Conservation (phyloP, 2,329 filamentous ascomycete genomes). For the Ophiostoma fasciatum region DNA sequence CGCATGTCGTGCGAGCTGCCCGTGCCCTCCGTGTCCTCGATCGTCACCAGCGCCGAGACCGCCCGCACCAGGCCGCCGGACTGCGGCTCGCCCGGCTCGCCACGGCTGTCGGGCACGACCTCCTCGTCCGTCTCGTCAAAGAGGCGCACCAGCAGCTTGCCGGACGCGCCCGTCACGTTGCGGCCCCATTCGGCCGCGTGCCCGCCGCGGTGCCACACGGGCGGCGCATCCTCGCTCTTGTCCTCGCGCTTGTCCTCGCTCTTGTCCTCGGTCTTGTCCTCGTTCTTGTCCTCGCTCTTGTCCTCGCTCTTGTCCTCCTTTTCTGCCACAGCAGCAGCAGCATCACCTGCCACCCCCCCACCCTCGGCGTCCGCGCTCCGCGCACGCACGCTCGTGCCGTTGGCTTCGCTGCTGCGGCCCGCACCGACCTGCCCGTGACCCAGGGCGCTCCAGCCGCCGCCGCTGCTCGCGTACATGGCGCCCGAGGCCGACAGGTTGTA, state of each 20-base stretch:
- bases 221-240: not conserved
- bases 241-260: no score
- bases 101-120: constrained; percentile 22
- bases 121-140: constrained; percentile 33
- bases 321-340: no score
- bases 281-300: no score
- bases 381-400: no score
- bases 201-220: no score
- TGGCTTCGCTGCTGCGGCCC: not conserved
- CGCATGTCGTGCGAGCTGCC: constrained; percentile 68
- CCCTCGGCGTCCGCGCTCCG: no score
- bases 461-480: constrained; percentile 38
- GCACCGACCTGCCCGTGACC: no score
- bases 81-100: constrained; percentile 18
- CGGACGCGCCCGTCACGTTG: constrained; percentile 63
- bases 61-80: constrained; percentile 47
- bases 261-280: no score
- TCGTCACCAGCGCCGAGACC: constrained; percentile 51
- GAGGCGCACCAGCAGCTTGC: constrained; percentile 55
- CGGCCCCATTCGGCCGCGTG: constrained; percentile 49
- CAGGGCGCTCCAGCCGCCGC: not conserved
- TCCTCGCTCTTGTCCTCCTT: no score
- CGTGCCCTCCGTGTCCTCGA: constrained; percentile 56
- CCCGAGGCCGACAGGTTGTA: constrained; percentile 51
- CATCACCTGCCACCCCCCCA: no score